Evolutionary conservation across 768 basidiomycete species (phyloP).

Genomic region (Phlebiopsis gigantea): DNA sequence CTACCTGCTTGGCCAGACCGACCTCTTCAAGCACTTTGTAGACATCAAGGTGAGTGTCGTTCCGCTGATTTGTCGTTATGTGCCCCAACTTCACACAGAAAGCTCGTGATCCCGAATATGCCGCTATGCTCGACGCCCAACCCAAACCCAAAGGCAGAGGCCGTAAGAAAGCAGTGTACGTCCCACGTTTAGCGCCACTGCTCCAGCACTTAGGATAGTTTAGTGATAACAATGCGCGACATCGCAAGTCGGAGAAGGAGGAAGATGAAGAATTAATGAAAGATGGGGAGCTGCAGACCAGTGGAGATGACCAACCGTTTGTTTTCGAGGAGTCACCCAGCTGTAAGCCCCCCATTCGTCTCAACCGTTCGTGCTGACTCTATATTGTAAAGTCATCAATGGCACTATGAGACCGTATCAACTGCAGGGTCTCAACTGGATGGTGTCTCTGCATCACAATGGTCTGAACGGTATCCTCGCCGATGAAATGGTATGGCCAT

Average conservation of each 20-base stretch:
- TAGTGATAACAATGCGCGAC: slow-evolving; percentile 74
- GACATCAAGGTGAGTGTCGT: slow-evolving; percentile 79
- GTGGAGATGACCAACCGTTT: slow-evolving; percentile 84
- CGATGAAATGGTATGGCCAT: slow-evolving; percentile 72
- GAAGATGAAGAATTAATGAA: slow-evolving; percentile 95
- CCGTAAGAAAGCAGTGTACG: slow-evolving; percentile 75
- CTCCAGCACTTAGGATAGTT: background rate
- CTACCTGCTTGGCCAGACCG: slow-evolving; percentile 96
- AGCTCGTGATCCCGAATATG: slow-evolving; percentile 91
- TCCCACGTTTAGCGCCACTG: slow-evolving; percentile 12
- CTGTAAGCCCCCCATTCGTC: slow-evolving; percentile 42
- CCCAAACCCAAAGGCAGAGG: slow-evolving; percentile 81
- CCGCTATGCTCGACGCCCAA: slow-evolving; percentile 81
- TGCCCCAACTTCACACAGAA: slow-evolving; percentile 45
- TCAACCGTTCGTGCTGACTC: background rate
- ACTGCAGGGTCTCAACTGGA: slow-evolving; percentile 94
- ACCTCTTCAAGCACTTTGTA: slow-evolving; percentile 96
- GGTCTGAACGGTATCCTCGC: slow-evolving; percentile 96
- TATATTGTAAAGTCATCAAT: slow-evolving; percentile 58
- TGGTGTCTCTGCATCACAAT: slow-evolving; percentile 94
- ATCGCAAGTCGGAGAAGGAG: slow-evolving; percentile 96
- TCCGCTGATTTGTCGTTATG: no score
- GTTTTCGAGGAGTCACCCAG: slow-evolving; percentile 93
- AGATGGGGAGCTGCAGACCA: slow-evolving; percentile 73
- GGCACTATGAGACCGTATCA: slow-evolving; percentile 93